A percentile compares a stretch with the other conserved stretches of the same genome.
Evolutionary conservation across 129 eudicot species (phyloP).

Genomic region (Chrysanthemum makinoi): DNA sequence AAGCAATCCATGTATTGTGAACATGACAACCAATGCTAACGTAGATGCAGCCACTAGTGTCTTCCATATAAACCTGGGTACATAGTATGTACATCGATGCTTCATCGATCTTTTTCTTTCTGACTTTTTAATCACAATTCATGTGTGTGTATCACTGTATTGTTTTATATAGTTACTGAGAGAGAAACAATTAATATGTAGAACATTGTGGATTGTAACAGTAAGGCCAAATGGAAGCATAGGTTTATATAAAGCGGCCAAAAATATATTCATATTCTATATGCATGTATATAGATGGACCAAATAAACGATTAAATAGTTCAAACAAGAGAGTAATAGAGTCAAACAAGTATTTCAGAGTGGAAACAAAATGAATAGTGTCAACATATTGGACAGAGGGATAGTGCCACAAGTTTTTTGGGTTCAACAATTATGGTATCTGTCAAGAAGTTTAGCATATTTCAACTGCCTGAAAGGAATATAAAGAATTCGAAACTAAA

Average conservation of each 20-base stretch:
- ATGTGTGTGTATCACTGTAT: background rate
- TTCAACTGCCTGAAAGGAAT: too few relatives aligned
- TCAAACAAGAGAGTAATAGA: conserved; percentile 21
- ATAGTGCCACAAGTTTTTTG: too few relatives aligned
- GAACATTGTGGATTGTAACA: background rate
- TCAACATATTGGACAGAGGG: too few relatives aligned
- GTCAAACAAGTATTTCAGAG: conserved; percentile 20
- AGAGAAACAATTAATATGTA: conserved; percentile 2
- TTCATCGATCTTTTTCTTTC: conserved; percentile 11
- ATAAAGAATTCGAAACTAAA: too few relatives aligned
- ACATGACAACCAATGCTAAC: conserved; percentile 22
- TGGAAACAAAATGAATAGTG: too few relatives aligned
- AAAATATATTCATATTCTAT: background rate
- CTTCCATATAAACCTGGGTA: conserved; percentile 32
- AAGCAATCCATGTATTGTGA: conserved; percentile 24
- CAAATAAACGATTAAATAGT: background rate
- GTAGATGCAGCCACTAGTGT: conserved; percentile 23
- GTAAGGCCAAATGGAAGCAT: background rate
- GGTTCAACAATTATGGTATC: background rate
- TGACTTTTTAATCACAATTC: background rate
- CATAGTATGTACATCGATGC: conserved; percentile 28
- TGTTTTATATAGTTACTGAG: background rate
- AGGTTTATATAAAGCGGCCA: background rate
- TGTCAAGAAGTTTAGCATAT: background rate
- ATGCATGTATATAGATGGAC: background rate